These are phyloP conservation scores for Neostapfia colusana DNA, from an alignment of 176 grass and related monocot species.

Conservation along the genomic window DNA sequence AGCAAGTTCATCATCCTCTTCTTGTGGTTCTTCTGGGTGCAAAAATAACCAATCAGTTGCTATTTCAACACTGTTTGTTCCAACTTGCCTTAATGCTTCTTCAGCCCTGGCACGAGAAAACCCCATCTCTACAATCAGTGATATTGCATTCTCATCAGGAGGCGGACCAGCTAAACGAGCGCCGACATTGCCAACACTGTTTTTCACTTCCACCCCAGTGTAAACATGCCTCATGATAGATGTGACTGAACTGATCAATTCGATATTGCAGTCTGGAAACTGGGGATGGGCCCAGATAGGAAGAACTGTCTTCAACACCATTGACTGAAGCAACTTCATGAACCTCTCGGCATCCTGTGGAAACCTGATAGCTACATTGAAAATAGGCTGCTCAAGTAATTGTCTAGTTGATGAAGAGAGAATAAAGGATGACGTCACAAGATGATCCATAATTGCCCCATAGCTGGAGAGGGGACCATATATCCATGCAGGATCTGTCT, in stretches of 20 bases:
- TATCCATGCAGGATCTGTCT: constrained; percentile 80
- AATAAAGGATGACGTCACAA: constrained; percentile 91
- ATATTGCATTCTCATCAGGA: constrained; percentile 88
- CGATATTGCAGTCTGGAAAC: constrained; percentile 82
- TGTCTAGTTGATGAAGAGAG: constrained; percentile 80
- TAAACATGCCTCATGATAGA: constrained; percentile 97
- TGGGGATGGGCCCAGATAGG: constrained; percentile 90
- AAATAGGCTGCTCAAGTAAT: constrained; percentile 94
- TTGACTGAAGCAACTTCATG: constrained; percentile 90
- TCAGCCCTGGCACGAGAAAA: constrained; percentile 89
- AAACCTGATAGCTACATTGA: constrained; percentile 60
- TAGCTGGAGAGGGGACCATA: constrained; percentile 86
- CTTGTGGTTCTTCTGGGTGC: constrained; percentile 93
- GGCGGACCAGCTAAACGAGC: constrained; percentile 75
- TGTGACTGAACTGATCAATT: constrained; percentile 81
- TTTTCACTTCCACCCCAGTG: constrained; percentile 87
- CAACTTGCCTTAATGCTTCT: constrained; percentile 92
- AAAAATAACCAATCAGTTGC: constrained; percentile 98
- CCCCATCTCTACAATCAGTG: constrained; percentile 96
- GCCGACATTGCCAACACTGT: constrained; percentile 43
- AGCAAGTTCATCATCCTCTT: constrained; percentile 97
- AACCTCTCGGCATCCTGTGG: constrained; percentile 83
- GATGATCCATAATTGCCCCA: constrained; percentile 75
- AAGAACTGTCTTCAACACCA: constrained; percentile 85
- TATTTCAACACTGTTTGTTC: constrained; percentile 93